These are phyloP conservation scores for Aspergillus tanneri DNA, from an alignment of 2,329 filamentous ascomycete species.

Conservation along the genomic window DNA sequence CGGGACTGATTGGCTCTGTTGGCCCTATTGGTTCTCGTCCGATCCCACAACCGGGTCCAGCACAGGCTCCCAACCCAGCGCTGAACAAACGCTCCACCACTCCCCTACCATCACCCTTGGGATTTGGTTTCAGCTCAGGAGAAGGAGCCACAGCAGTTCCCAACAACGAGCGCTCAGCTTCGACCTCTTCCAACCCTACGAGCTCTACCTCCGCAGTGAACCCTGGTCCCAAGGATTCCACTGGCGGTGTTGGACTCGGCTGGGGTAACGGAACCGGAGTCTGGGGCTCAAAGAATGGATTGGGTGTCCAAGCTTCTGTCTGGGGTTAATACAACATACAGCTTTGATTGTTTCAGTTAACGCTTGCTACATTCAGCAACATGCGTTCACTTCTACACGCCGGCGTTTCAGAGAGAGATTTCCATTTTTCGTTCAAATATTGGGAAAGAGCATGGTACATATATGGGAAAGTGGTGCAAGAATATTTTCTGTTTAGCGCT, in stretches of 20 bases:
- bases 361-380: conserved; percentile 16
- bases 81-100: conserved; percentile 83
- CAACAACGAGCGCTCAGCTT: conserved; percentile 54
- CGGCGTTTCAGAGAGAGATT: conserved; percentile 31
- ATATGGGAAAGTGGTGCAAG: conserved; percentile 27
- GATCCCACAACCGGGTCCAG: conserved; percentile 54
- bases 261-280: conserved; percentile 81
- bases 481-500: conserved; percentile 23
- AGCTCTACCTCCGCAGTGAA: conserved; percentile 44
- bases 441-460: conserved; percentile 36
- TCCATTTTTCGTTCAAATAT: conserved; percentile 22
- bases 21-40: conserved; percentile 94
- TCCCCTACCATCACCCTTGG: conserved; percentile 84
- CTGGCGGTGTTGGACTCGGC: conserved; percentile 52
- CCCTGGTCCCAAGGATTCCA: conserved; percentile 42
- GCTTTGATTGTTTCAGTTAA: not conserved
- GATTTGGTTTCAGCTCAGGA: conserved; percentile 65
- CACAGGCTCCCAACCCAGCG: conserved; percentile 54
- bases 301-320: conserved; percentile 87
- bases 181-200: conserved; percentile 60
- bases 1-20: conserved; percentile 63
- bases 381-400: conserved; percentile 21
- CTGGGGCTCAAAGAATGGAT: conserved; percentile 78
- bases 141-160: conserved; percentile 37
- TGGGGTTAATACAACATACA: conserved; percentile 67